These are phyloP conservation scores for Gymnopilus dilepis DNA, from an alignment of 768 basidiomycete species.

Conservation along the genomic window DNA sequence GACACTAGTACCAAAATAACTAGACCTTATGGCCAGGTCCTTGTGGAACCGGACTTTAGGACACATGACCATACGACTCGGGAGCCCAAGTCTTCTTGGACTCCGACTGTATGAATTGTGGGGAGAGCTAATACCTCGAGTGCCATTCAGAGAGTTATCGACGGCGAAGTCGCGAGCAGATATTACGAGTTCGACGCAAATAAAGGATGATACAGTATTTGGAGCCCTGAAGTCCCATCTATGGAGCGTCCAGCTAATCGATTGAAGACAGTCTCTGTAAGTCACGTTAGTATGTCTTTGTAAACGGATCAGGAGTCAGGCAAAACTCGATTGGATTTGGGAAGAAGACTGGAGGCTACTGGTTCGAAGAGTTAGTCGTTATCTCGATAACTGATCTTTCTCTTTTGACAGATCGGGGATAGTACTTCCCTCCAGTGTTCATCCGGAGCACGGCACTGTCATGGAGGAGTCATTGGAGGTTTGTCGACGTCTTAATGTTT, in stretches of 20 bases:
- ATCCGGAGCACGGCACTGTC: neutral
- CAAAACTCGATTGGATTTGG: neutral
- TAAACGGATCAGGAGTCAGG: neutral
- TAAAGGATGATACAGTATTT: neutral
- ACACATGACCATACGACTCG: slow-evolving; percentile 1
- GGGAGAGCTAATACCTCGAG: neutral
- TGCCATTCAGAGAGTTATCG: neutral
- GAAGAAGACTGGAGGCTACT: neutral
- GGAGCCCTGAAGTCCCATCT: neutral
- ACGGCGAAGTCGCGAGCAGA: neutral
- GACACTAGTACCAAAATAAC: neutral
- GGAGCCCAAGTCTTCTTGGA: neutral
- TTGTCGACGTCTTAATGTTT: neutral
- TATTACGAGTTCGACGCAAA: neutral
- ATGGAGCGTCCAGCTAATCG: neutral
- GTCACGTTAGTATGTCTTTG: neutral
- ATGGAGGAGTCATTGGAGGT: neutral
- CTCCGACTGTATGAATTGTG: neutral
- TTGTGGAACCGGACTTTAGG: neutral
- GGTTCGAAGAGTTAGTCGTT: slow-evolving; percentile 1
- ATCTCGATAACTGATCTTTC: slow-evolving; percentile 16
- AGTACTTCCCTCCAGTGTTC: neutral
- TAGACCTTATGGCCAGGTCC: neutral
- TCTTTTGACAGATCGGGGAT: slow-evolving; percentile 5
- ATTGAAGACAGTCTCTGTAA: neutral